phyloP scores from a whole-genome alignment of 2,329 filamentous ascomycete genomes.

The Sporothrix inflata region DNA sequence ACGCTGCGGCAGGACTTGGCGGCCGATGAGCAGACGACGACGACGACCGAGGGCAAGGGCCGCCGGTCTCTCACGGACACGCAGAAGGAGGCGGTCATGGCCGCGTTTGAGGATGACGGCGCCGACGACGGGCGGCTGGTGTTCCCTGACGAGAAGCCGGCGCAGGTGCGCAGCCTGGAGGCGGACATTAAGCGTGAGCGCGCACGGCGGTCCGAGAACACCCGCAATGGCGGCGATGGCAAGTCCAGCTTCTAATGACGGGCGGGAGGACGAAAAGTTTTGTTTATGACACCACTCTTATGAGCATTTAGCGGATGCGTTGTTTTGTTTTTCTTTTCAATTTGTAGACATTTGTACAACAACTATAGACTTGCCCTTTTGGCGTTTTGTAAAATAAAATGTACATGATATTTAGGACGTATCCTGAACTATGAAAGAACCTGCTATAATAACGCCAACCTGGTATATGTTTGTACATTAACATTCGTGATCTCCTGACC shows the following conservation, averaged over 20 bases:
- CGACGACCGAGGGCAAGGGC: not conserved
- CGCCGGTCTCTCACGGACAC: slow-evolving; percentile 21
- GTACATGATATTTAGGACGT: not conserved
- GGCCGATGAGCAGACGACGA: slow-evolving; percentile 2
- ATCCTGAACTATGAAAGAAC: not conserved
- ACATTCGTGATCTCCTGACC: not conserved
- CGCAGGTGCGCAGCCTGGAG: slow-evolving; percentile 33
- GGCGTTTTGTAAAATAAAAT: slow-evolving; percentile 11
- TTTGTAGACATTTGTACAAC: slow-evolving; percentile 12
- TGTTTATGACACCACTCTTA: slow-evolving; percentile 21
- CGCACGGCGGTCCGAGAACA: not conserved
- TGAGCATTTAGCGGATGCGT: slow-evolving; percentile 1
- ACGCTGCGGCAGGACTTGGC: slow-evolving; percentile 40
- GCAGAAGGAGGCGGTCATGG: not conserved
- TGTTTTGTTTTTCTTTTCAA: not conserved
- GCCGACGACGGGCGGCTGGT: slow-evolving; percentile 29
- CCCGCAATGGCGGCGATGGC: not conserved
- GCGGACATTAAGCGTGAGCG: slow-evolving; percentile 32
- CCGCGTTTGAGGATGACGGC: not conserved
- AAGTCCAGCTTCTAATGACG: not conserved
- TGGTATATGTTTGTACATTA: slow-evolving; percentile 11
- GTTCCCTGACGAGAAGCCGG: slow-evolving; percentile 37
- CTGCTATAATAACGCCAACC: slow-evolving; percentile 2
- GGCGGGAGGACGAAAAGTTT: not conserved
- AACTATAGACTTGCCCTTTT: not conserved